Percentiles rank a stretch among this genome's conserved stretches.
phyloP scores from a whole-genome alignment of 768 basidiomycete genomes.

The Nidula microcarpa region DNA sequence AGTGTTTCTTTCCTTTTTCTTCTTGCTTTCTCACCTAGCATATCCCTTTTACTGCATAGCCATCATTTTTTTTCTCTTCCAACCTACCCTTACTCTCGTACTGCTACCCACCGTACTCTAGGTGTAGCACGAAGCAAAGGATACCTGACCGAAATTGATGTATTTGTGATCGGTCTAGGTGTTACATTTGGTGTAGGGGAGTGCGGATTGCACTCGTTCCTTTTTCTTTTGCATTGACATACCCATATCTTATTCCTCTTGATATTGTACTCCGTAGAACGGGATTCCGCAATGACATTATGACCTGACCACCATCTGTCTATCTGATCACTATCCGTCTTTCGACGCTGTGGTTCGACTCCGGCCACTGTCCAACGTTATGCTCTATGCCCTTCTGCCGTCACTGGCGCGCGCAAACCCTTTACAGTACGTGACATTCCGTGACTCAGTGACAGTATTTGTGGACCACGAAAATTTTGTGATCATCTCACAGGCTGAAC shows the following conservation, averaged over 20 bases:
- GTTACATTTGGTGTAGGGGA: not conserved
- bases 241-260: not conserved
- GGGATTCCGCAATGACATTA: not conserved
- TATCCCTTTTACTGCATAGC: no score
- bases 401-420: no score
- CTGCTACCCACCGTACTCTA: not conserved
- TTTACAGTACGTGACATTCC: no score
- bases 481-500: no score
- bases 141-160: not conserved
- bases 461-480: no score
- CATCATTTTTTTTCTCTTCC: no score
- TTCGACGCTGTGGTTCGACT: no score
- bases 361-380: no score
- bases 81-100: not conserved
- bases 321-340: not conserved
- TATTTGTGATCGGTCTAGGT: not conserved
- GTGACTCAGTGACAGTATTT: no score
- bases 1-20: not conserved
- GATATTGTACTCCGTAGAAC: not conserved
- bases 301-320: slow-evolving; percentile 1
- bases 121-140: not conserved
- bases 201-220: not conserved
- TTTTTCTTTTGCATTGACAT: not conserved
- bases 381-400: no score
- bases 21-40: not conserved